Evolutionary conservation across 2,329 filamentous ascomycete species (phyloP), one percentile per base, ranked within the genome.

Genomic region (Alternaria infectoria): DNA sequence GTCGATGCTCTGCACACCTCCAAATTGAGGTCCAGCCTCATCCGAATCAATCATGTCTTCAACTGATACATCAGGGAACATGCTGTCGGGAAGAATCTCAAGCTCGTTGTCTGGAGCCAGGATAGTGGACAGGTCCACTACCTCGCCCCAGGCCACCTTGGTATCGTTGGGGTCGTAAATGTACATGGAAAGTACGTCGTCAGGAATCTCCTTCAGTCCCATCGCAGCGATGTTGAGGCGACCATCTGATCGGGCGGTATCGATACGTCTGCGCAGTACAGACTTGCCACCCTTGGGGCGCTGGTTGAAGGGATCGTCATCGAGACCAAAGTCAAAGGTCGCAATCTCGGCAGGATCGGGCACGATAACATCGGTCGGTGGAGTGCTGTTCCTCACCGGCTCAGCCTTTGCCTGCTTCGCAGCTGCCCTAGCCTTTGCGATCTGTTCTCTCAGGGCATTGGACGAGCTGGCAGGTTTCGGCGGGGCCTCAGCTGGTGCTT

Each of bases 91-190:
- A 32, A 98, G 84, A 30, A 84, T 83, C 72, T 92, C 89, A 51
- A 99, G 80, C 73, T 97, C 92, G 74, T 99, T 98, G 74, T 97
- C 93, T 9, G 95, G 93, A 6, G 92, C 93, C 67, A 96, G 88
- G 54, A 98, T 89, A 64, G 91, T 89, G 1, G 90, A 91, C 49
- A 98, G 82, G 75, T 98, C 95, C 11, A 98, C 93, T 62, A 91
- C 91, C 79, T 98, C 95, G 2, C 93, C 93, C 96, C 96, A 98
- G 32, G 90, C 88, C 11, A 89, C 87, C 21, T 86, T 83, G 12
- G 83, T 84, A 40, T 90, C 88, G 59, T 89, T 85, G 21, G 77
- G 70, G 57, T 93, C 89, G 17, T 92, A 84, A 71, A 93, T 91
- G 77, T 97, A 98, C 94, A 98, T 98, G 58, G 89, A 88, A 81